Evolutionary conservation across 2,329 filamentous ascomycete genomes (phyloP), one percentile per base, ranked within the genome.

Genomic region (Fusarium odoratissimum): DNA sequence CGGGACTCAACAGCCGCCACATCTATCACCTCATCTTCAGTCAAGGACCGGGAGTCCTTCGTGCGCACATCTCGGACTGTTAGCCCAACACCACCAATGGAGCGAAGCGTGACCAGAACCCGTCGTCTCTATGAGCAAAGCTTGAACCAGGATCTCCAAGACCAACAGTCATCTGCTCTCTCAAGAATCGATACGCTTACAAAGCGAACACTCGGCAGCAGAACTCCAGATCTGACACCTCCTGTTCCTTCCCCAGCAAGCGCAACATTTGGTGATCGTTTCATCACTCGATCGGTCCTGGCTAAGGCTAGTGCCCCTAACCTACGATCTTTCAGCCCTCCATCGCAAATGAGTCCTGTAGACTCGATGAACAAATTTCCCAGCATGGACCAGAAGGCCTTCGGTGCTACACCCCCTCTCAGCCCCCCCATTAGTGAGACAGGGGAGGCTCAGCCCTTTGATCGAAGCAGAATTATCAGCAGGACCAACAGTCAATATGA

Each of bases 1-100:
- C 91, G 93, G 33, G 91, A 90, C 61, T 98, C 95, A 0, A 97
- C 95, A 3, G 93, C 95, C 11, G 95, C 94, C 6, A 98, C 95
- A 0, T 98, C 95, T 0, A 86, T 97, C 56, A 90, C 84, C 21
- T 80, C 87, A 2, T 80, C 85, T 6, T 88, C 88, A 3, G 60
- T 85, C 33, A 90, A 87, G 69, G 89, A 90, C 41, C 82, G 80
- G 75, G 85, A 86, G 38, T 80, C 85, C 4, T 76, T 81, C 14
- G 78, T 83, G 25, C 77, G 82, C 0, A 78, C 81, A 17, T 76
- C 85, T 8, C 79, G 77, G 8, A 83, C 83, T 3, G 75, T 82
- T 6, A 78, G 76, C 44, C 80, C 84, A 10, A 80, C 81, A n/a
- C 74, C 83, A 8, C 82, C 84, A 0, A 77, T 90, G 0, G 92